Base-by-base conservation (phyloP, 2,329 filamentous ascomycete genomes). In the Pyrenochaeta sp. region DNA sequence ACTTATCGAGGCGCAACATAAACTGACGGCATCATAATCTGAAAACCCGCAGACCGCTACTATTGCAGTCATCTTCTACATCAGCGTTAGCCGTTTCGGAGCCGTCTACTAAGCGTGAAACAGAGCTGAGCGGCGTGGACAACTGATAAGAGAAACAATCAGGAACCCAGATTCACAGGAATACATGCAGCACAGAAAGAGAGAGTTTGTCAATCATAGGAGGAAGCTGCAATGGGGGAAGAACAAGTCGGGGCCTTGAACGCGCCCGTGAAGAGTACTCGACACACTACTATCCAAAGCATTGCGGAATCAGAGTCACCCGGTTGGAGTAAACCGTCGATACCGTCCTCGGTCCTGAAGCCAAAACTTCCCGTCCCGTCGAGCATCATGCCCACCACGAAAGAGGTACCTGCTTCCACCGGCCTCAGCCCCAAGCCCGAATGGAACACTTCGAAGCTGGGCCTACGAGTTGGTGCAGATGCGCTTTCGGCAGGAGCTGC, bases 371-470 rank as follows among this genome's bases (percentile, higher is more conserved):
- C 45, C 19, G 15, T 34, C 5, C 45, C 27, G 3, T 50, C 62
- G 8, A 50, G 30, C 3, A 60, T 58, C 44, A 34, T 50, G 13
- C 28, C 30, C n/a, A 46, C 44, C 1, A n/a, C 46, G n/a, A 42
- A 52, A 19, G 50, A 44, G n/a, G 24, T 47, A 1, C 7, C 57
- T 8, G 54, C 56, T 19, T 19, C 25, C 6, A 15, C 24, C 42
- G 42, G 28, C 22, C 22, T 28, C 12, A 19, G 34, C 47, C 3
- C 19, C 61, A 65, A 52, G 44, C 48, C 43, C 8, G 42, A 55
- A 53, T 94, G 91, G 90, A 96, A 96, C 76, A 93, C 91, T 25
- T 85, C 87, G 64, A 89, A 91, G 66, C 78, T 96, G 54, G 85
- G 85, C 13, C 76, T 84, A 64, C 85, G 92, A 51, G 72, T 96